These are phyloP conservation scores for Musa balbisiana DNA, from an alignment of 202 grass and related monocot genomes.

Conservation along the genomic window DNA sequence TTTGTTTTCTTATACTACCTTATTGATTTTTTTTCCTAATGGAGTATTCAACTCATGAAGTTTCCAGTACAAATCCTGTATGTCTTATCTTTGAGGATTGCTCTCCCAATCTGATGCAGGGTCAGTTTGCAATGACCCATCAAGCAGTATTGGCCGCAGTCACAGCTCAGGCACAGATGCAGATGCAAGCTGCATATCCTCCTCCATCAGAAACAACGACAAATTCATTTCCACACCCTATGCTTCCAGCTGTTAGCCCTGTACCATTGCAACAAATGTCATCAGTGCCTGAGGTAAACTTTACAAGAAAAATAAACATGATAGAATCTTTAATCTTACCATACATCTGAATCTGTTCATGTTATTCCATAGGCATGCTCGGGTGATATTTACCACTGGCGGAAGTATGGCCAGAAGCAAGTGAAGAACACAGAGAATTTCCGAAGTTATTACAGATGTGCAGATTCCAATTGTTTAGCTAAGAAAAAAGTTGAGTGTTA, in stretches of 20 bases:
- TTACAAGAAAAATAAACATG: slow-evolving; percentile 21
- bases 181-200: slow-evolving; percentile 60
- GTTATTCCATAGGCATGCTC: slow-evolving; percentile 34
- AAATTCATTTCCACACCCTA: slow-evolving; percentile 51
- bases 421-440: slow-evolving; percentile 97
- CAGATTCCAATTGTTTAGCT: slow-evolving; percentile 60
- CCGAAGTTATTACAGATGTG: slow-evolving; percentile 96
- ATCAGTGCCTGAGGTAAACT: slow-evolving; percentile 27
- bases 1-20: not conserved
- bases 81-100: not conserved
- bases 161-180: slow-evolving; percentile 89
- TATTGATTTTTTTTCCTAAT: not conserved
- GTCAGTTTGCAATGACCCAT: slow-evolving; percentile 92
- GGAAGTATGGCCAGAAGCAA: slow-evolving; percentile 99
- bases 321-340: slow-evolving; percentile 30
- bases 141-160: slow-evolving; percentile 93
- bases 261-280: slow-evolving; percentile 35
- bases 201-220: slow-evolving; percentile 43
- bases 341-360: slow-evolving; percentile 31
- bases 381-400: slow-evolving; percentile 85
- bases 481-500: slow-evolving; percentile 94
- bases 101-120: slow-evolving; percentile 36
- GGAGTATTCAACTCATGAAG: not conserved
- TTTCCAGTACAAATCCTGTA: not conserved
- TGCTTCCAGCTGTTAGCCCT: slow-evolving; percentile 45